Evolutionary conservation across 1,284 basidiomycete genomes (phyloP), one percentile per base, ranked within the genome.

Genomic region (Leucocoprinus gongylophorus): DNA sequence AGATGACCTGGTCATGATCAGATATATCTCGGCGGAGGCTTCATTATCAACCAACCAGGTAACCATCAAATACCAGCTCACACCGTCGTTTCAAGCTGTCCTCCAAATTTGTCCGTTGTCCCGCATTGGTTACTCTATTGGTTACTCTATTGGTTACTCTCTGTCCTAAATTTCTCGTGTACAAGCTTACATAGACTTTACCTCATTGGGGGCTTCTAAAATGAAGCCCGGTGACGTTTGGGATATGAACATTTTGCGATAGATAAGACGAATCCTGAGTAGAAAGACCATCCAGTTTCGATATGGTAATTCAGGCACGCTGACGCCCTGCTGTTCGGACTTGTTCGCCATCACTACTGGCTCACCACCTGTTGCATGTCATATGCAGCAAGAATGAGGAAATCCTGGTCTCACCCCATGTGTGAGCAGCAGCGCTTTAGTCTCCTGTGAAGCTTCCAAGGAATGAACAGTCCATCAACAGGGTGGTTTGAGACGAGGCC

Each of bases 221-320:
- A n/a, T n/a, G 23, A 26, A 26, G 23, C 23, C 23, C 23, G 3
- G 23, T 6, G 3, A 26, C 23, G 23, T 26, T 6, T 26, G 23
- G 6, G 23, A 26, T 6, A 26, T 26, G 23, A 26, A 6, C 6
- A 26, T 26, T 26, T 26, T 26, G 6, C 23, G 23, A 26, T 26
- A 26, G 23, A 26, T 6, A 26, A 26, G 23, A 26, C 23, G 23
- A 26, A 26, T 6, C 23, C 23, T 26, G 6, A 26, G 23, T n/a
- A 35, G 33, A n/a, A n/a, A n/a, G n/a, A n/a, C n/a, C 9, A 8
- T 35, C 9, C 33, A 12, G 23, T 26, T 35, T 12, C 9, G 12
- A 20, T 32, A 50, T 45, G 49, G 41, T 41, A 50, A 50, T 28
- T 35, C 42, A 45, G 49, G 42, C 20, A 45, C 49, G 15, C 12